phyloP scores from a whole-genome alignment of 192 early-diverging fungal species.

The Coemansia sp. region DNA sequence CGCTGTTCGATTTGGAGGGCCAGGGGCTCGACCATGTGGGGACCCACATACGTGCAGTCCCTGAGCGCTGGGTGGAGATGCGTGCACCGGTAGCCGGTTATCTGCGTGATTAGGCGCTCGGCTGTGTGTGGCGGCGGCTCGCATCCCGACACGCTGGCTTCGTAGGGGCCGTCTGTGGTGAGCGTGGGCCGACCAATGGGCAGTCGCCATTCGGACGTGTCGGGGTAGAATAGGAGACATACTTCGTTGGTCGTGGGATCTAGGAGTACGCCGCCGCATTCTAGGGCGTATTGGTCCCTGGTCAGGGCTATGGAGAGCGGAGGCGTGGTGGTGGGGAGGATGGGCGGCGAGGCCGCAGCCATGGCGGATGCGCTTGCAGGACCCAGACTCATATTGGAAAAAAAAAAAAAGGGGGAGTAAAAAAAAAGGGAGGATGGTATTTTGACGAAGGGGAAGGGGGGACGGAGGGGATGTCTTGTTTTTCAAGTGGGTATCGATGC shows the following conservation, averaged over 20 bases:
- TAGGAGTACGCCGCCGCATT: slow-evolving; percentile 46
- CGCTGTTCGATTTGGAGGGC: slow-evolving; percentile 47
- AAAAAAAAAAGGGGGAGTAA: neutral
- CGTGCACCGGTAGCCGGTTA: slow-evolving; percentile 47
- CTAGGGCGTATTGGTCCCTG: slow-evolving; percentile 36
- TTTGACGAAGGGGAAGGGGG: neutral
- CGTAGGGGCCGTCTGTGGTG: neutral
- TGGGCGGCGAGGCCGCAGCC: neutral
- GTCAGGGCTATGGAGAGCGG: slow-evolving; percentile 25
- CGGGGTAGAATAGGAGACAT: slow-evolving; percentile 49
- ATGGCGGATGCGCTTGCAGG: neutral
- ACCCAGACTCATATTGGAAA: neutral
- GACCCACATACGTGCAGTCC: slow-evolving; percentile 39
- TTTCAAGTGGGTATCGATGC: neutral
- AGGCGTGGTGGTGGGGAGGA: neutral
- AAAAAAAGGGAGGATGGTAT: neutral
- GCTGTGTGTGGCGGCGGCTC: slow-evolving; percentile 44
- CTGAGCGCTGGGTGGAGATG: slow-evolving; percentile 34
- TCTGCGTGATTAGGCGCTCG: slow-evolving; percentile 35
- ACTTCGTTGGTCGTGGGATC: slow-evolving; percentile 49
- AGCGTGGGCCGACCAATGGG: slow-evolving; percentile 35
- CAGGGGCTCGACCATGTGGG: slow-evolving; percentile 51
- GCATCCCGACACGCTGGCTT: slow-evolving; percentile 33
- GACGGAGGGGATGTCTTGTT: neutral
- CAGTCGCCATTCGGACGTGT: slow-evolving; percentile 51